phyloP scores from a whole-genome alignment of 192 early-diverging fungal species.

The Umbelopsis ramanniana region DNA sequence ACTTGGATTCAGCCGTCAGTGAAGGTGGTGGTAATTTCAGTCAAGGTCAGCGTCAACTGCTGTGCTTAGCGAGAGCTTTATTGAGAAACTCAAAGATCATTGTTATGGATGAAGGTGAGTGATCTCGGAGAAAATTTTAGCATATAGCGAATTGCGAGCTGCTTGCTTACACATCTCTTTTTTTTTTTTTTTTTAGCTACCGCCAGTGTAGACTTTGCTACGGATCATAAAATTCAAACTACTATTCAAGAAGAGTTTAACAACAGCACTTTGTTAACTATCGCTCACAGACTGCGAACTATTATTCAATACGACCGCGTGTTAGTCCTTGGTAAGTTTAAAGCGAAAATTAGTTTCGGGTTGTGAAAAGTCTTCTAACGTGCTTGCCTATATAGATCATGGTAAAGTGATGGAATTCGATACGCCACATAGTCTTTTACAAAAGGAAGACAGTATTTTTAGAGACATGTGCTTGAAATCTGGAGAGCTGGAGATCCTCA shows the following conservation, averaged over 20 bases:
- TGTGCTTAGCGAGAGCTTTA: conserved; percentile 81
- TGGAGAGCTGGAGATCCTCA: conserved; percentile 79
- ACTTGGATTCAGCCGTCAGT: conserved; percentile 52
- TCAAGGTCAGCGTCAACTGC: conserved; percentile 84
- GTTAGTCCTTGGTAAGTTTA: conserved; percentile 55
- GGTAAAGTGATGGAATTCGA: conserved; percentile 83
- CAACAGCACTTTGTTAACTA: conserved; percentile 57
- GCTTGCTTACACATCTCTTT: no score
- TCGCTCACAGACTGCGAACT: conserved; percentile 57
- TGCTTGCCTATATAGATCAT: conserved; percentile 55
- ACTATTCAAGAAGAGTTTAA: conserved; percentile 79
- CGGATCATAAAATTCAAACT: conserved; percentile 83
- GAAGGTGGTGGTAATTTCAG: conserved; percentile 79
- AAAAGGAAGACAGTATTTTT: conserved; percentile 64
- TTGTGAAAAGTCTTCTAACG: not conserved
- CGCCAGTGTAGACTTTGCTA: conserved; percentile 84
- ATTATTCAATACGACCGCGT: conserved; percentile 55
- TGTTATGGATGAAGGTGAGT: conserved; percentile 78
- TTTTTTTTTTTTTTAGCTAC: conserved; percentile 60
- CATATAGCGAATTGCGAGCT: no score
- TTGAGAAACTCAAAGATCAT: conserved; percentile 63
- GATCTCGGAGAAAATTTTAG: conserved; percentile 66
- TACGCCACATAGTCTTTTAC: conserved; percentile 72
- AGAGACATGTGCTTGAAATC: conserved; percentile 80
- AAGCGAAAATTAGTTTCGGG: no score